Percentiles rank a stretch among this genome's conserved stretches.
Evolutionary conservation across 352 stramenopile genomes (phyloP).

Genomic region (Pythium chondricola): DNA sequence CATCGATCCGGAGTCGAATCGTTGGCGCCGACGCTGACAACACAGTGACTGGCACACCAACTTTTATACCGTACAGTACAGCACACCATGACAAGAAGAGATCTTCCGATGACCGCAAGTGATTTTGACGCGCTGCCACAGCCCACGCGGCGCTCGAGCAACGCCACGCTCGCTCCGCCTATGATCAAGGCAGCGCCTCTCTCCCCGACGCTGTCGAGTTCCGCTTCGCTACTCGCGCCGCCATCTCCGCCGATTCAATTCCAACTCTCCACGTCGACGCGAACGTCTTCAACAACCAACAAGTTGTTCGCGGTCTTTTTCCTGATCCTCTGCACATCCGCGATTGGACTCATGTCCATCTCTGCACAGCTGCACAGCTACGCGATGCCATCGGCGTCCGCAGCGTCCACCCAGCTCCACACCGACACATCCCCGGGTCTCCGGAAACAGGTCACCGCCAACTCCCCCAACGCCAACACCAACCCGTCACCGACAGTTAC

Average conservation of each 20-base stretch:
- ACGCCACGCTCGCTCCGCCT: not conserved
- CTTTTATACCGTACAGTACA: too few species aligned
- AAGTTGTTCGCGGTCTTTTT: constrained; percentile 23
- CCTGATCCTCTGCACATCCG: constrained; percentile 48
- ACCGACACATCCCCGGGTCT: not conserved
- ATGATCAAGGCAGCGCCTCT: not conserved
- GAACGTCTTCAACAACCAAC: not conserved
- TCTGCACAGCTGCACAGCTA: constrained; percentile 44
- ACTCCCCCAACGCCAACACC: constrained; percentile 2
- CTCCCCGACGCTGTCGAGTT: not conserved
- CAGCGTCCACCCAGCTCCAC: constrained; percentile 10
- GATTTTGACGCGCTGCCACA: too few species aligned
- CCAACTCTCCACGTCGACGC: not conserved
- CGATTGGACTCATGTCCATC: constrained; percentile 45
- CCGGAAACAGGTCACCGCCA: not conserved
- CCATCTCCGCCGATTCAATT: not conserved
- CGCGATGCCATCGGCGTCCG: not conserved
- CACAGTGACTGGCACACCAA: too few species aligned
- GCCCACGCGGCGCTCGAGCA: constrained; percentile 9
- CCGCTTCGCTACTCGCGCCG: constrained; percentile 3
- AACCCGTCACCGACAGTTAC: too few species aligned
- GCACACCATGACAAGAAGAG: too few species aligned
- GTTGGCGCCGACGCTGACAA: too few species aligned
- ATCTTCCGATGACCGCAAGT: too few species aligned
- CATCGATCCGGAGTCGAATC: too few species aligned